Percentiles rank a stretch among this genome's conserved stretches.
Evolutionary conservation across 2,329 filamentous ascomycete genomes (phyloP).

Genomic region (Fusarium aywerte): DNA sequence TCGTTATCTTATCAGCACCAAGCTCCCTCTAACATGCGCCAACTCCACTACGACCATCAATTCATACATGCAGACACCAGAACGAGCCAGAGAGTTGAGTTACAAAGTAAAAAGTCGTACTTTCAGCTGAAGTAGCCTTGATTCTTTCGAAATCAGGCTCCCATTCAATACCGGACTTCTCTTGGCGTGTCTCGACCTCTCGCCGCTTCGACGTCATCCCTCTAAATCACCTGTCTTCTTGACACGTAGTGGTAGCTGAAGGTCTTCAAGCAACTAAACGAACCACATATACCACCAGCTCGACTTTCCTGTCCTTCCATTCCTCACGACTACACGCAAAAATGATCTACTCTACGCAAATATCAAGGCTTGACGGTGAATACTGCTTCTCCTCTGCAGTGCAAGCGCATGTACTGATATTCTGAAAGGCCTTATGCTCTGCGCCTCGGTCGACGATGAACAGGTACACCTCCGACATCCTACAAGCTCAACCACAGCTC

Average conservation of each 20-base stretch:
- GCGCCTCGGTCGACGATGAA: slow-evolving; percentile 93
- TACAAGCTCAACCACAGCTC: not conserved
- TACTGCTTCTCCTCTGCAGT: slow-evolving; percentile 13
- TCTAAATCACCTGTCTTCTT: slow-evolving; percentile 35
- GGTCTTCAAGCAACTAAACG: slow-evolving; percentile 13
- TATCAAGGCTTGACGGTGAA: slow-evolving; percentile 88
- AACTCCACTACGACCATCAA: slow-evolving; percentile 31
- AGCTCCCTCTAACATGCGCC: slow-evolving; percentile 20
- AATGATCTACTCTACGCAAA: slow-evolving; percentile 94
- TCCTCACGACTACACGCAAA: slow-evolving; percentile 5
- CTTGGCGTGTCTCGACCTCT: slow-evolving; percentile 9
- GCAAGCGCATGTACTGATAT: slow-evolving; percentile 30
- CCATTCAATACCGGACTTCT: not conserved
- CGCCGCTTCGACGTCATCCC: slow-evolving; percentile 32
- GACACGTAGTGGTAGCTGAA: slow-evolving; percentile 41
- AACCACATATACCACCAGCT: slow-evolving; percentile 21
- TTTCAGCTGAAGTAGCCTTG: not conserved
- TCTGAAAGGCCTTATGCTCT: slow-evolving; percentile 84
- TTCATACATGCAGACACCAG: slow-evolving; percentile 4
- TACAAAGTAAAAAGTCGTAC: not conserved
- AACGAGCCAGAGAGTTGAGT: slow-evolving; percentile 4
- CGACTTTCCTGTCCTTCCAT: slow-evolving; percentile 3
- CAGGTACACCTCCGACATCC: slow-evolving; percentile 62
- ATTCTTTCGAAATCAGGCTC: not conserved
- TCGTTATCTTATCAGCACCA: slow-evolving; percentile 45